Evolutionary conservation across 768 basidiomycete species (phyloP).

Genomic region (Rubroboletus pulcherrimus): DNA sequence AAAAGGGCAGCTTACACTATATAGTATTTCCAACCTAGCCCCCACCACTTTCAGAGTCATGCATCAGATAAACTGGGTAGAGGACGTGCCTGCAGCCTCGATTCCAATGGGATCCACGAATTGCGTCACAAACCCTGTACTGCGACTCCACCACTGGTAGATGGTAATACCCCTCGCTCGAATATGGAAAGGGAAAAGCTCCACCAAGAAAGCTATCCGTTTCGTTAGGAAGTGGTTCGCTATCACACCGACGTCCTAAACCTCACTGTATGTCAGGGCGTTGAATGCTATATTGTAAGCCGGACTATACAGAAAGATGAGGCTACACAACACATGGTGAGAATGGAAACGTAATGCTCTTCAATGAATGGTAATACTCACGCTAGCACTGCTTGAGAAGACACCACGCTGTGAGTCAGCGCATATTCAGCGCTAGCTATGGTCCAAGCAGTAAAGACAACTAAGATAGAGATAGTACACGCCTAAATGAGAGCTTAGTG

Average conservation of each 20-base stretch:
- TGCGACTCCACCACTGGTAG: constrained; percentile 56
- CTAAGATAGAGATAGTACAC: constrained; percentile 10
- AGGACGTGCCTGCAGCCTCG: background rate
- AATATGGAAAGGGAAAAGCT: constrained; percentile 58
- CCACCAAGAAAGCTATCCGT: constrained; percentile 52
- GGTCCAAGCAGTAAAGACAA: constrained; percentile 18
- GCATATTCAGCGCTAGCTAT: constrained; percentile 12
- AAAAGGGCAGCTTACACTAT: constrained; percentile 6
- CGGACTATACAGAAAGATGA: constrained; percentile 6
- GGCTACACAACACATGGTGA: background rate
- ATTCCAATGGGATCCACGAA: constrained; percentile 13
- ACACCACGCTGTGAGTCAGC: constrained; percentile 1
- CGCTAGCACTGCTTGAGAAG: constrained; percentile 8
- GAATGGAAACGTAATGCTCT: background rate
- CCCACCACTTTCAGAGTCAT: background rate
- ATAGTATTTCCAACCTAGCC: constrained; percentile 15
- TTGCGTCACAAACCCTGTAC: constrained; percentile 5
- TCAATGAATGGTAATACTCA: background rate
- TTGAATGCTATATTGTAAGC: constrained; percentile 2
- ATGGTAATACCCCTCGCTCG: constrained; percentile 59
- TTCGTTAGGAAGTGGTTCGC: background rate
- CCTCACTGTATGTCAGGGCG: constrained; percentile 1
- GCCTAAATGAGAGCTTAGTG: background rate
- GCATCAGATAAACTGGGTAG: background rate
- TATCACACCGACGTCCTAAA: background rate